Evolutionary conservation across 2,329 filamentous ascomycete genomes (phyloP), one percentile per base, ranked within the genome.

Genomic region (Colletotrichum costaricense): DNA sequence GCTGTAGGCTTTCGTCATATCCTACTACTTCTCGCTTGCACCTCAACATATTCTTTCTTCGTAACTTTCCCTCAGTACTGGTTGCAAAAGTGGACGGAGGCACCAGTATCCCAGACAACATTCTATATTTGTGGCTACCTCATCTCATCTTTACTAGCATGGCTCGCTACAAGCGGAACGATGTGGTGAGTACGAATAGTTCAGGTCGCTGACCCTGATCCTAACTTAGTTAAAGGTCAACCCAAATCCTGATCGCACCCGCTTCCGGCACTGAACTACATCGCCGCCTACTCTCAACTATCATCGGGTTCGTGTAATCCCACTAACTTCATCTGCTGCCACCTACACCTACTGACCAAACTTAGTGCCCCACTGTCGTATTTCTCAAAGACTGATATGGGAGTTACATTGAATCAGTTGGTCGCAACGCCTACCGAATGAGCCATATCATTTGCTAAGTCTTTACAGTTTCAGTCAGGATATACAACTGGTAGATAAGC

Each of bases 401-500:
- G 77, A 14, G 68, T 67, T 0, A 73, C 75, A 4, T 46, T 75
- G 7, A 76, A 76, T 59, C 74, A 78, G 49, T 69, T 1, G 2
- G 69, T 54, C 19, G 16, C 11, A 8, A 22, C 2, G 3, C 33
- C 33, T 35, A 35, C 14, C 14, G 3, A 16, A 3, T 26, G 9
- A 4, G 19, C 3, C 4, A 4, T n/a, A 8, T 1, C 2, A 19
- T 4, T n/a, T 35, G 52, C 38, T 69, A 30, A 72, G 2, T 14
- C 12, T 3, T 57, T 5, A 4, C 16, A 69, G 69, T 3, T 80
- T 80, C 62, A 78, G 78, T n/a, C 78, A 78, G 57, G 79, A 80
- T 49, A 75, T 77, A 2, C 75, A 76, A 14, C 46, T 79, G 8
- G 69, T 80, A 2, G 78, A 79, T 14, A 63, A n/a, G 33, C 65